A percentile compares a stretch with the other conserved stretches of the same genome.
Evolutionary conservation across 2,329 filamentous ascomycete genomes (phyloP).

Genomic region (Simplicillium aogashimaense): DNA sequence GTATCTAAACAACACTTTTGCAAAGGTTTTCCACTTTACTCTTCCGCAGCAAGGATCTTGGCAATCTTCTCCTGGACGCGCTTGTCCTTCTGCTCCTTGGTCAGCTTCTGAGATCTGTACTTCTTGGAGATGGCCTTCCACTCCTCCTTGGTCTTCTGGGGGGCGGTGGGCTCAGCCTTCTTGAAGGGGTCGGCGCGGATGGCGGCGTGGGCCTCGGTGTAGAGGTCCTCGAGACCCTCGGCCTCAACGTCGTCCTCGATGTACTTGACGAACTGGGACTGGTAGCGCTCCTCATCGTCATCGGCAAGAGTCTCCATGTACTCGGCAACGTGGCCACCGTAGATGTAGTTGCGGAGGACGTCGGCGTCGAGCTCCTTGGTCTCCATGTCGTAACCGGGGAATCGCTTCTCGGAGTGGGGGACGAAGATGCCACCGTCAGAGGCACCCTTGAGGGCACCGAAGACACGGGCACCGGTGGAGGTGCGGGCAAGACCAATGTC

Average conservation of each 20-base stretch:
- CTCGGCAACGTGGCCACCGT: constrained; percentile 94
- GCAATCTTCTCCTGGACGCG: constrained; percentile 87
- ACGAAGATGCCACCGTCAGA: constrained; percentile 96
- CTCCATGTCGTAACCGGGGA: constrained; percentile 98
- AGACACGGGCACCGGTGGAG: constrained; percentile 96
- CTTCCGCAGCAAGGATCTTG: constrained; percentile 49
- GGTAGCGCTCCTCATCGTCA: constrained; percentile 99
- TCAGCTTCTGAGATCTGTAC: constrained; percentile 68
- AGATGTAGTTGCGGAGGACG: constrained; percentile 98
- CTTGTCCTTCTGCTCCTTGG: constrained; percentile 72
- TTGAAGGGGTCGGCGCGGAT: constrained; percentile 98
- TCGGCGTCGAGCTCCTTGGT: constrained; percentile 96
- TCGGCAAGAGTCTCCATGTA: constrained; percentile 99
- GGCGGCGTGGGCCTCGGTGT: constrained; percentile 86
- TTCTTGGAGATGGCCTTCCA: constrained; percentile 95
- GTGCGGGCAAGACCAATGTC: constrained; percentile 96
- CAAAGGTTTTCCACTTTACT: constrained; percentile 22
- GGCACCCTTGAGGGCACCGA: constrained; percentile 99
- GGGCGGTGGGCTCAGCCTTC: constrained; percentile 64
- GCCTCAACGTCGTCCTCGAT: constrained; percentile 95
- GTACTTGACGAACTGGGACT: constrained; percentile 96
- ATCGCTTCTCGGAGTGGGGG: constrained; percentile 98
- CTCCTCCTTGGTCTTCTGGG: constrained; percentile 96
- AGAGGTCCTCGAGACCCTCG: constrained; percentile 93
- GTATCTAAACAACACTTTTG: constrained; percentile 2